Base-by-base conservation (phyloP, 345 rosid genomes). In the Populus tremula region DNA sequence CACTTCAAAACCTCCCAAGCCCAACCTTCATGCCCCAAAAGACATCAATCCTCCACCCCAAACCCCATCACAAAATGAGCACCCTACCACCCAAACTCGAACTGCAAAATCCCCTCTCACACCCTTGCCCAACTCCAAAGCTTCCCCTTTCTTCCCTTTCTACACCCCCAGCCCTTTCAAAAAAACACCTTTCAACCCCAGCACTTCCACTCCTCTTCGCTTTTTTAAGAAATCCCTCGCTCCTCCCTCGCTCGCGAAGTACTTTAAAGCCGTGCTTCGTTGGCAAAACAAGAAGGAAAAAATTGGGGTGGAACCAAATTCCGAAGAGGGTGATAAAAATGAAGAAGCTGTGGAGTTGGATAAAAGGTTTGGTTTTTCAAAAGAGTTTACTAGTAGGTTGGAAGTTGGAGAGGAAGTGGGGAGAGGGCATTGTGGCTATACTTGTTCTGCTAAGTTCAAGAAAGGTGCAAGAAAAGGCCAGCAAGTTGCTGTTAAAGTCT, bases 211-310 rank as follows among this genome's bases (percentile, higher is more conserved):
- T 8, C 99, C 98, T 2, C 88, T 76, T 62, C 72, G 97, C 77
- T 82, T 92, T 79, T 96, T 96, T 83, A 90, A 82, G 78, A 78
- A 89, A 49, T 93, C 96, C 5, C 90, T 95, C 74, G 93, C 94
- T 20, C 99, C 99, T 31, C 98, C 94, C 0, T 96, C 99, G 2
- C 98, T 98, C 7, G 97, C 99, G 50, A 96, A 90, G 85, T 98
- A 96, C 83, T 91, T 96, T 23, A 80, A 87, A 27, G 94, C 95
- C 1, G 91, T 90, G 69, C 86, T 94, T 35, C 86, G 93, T 64
- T 80, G 92, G 78, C 85, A 90, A 79, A 84, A 81, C 77, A 89
- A 86, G 59, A 86, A 78, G 80, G 89, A 89, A 90, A 88, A 88
- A 59, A 84, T 72, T 82, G 71, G 78, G 17, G 81, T 78, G 62